Percentiles rank a stretch among this genome's conserved stretches.
Evolutionary conservation across 192 early-diverging fungal genomes (phyloP).

Genomic region (Coemansia aciculifera): DNA sequence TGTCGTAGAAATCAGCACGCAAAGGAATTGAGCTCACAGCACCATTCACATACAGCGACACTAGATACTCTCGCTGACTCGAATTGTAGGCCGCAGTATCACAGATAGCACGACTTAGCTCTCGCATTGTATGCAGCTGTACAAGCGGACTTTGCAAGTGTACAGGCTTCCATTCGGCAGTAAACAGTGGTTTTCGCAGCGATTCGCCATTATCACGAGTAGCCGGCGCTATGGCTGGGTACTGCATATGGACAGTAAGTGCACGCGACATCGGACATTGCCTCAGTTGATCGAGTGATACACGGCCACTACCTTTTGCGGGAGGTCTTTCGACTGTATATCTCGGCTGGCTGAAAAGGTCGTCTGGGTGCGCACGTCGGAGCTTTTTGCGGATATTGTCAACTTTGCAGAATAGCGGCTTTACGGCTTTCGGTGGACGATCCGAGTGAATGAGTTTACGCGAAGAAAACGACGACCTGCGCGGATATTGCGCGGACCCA

Average conservation of each 20-base stretch:
- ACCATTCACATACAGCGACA: conserved; percentile 23
- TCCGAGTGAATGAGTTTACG: conserved; percentile 33
- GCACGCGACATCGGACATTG: conserved; percentile 26
- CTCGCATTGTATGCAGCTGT: conserved; percentile 27
- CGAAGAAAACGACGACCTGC: conserved; percentile 27
- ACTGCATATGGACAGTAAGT: not conserved
- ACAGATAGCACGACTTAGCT: conserved; percentile 27
- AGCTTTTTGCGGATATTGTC: conserved; percentile 34
- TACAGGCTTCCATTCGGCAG: conserved; percentile 1
- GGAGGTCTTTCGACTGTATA: not conserved
- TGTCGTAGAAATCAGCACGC: conserved; percentile 44
- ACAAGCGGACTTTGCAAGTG: conserved; percentile 25
- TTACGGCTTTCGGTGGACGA: conserved; percentile 15
- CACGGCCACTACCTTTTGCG: not conserved
- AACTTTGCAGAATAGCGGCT: conserved; percentile 19
- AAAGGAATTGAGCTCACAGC: conserved; percentile 22
- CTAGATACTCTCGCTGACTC: conserved; percentile 13
- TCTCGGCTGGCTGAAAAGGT: conserved; percentile 28
- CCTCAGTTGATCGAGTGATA: not conserved
- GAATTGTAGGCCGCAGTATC: not conserved
- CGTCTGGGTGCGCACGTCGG: conserved; percentile 12
- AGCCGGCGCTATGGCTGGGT: not conserved
- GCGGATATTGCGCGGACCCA: conserved; percentile 37
- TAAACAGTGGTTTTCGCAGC: not conserved
- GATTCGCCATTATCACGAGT: not conserved